These are phyloP conservation scores for Xylaria sp. DNA, from an alignment of 2,329 filamentous ascomycete genomes.

Conservation along the genomic window DNA sequence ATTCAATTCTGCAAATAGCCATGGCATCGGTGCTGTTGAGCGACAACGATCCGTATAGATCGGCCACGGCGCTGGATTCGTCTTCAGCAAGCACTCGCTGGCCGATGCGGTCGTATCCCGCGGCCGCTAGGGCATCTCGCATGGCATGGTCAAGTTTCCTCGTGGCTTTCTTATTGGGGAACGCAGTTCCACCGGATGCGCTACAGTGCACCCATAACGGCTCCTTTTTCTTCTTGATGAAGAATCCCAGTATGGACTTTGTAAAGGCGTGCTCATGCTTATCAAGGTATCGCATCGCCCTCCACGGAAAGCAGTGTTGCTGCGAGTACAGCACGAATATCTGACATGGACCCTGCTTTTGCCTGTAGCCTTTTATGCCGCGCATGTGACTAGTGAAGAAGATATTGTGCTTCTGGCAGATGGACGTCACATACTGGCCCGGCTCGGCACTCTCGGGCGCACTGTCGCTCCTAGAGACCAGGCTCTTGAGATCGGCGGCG, in stretches of 20 bases:
- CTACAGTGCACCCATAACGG: conserved; percentile 25
- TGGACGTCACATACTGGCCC: conserved; percentile 14
- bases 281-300: conserved; percentile 29
- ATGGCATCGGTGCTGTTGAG: conserved; percentile 16
- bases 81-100: conserved; percentile 15
- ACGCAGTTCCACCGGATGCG: conserved; percentile 10
- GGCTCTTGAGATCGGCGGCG: background rate
- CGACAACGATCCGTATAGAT: conserved; percentile 26
- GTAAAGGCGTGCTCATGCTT: conserved; percentile 25
- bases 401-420: conserved; percentile 43
- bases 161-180: conserved; percentile 19
- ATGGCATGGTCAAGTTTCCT: conserved; percentile 25
- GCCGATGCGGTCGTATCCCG: conserved; percentile 28
- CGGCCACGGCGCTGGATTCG: conserved; percentile 9
- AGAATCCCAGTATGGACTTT: conserved; percentile 28
- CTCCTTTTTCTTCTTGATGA: conserved; percentile 26
- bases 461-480: background rate
- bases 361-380: conserved; percentile 7
- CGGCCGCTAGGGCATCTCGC: conserved; percentile 25
- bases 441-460: conserved; percentile 10
- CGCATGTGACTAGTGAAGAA: conserved; percentile 15
- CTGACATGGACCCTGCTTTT: conserved; percentile 15
- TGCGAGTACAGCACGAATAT: conserved; percentile 11
- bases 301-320: conserved; percentile 27
- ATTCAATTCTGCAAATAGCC: conserved; percentile 23